Conservation (phyloP, 768 basidiomycete genomes). For the Agrocybe pediades region DNA sequence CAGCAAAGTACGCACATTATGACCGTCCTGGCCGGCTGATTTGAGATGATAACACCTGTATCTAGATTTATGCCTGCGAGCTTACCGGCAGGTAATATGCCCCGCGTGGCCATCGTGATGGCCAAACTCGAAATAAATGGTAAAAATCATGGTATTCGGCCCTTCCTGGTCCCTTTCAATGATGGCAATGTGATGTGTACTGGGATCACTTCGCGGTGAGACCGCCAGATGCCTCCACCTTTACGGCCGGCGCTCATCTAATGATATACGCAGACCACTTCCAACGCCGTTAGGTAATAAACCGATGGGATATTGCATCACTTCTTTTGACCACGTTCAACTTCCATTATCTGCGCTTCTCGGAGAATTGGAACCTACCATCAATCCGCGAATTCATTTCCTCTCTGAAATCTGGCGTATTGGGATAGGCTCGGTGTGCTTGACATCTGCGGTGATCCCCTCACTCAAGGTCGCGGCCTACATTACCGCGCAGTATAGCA, state of each 20-base stretch:
- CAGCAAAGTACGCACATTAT: constrained; percentile 12
- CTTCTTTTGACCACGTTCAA: constrained; percentile 8
- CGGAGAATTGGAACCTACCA: neutral
- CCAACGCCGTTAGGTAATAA: constrained; percentile 4
- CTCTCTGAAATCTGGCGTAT: constrained; percentile 12
- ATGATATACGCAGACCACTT: neutral
- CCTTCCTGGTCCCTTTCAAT: constrained; percentile 12
- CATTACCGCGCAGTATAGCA: constrained; percentile 8
- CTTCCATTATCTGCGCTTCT: constrained; percentile 3
- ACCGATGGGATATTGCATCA: constrained; percentile 5
- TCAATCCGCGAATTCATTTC: constrained; percentile 5
- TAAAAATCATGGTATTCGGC: constrained; percentile 2
- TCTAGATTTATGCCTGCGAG: constrained; percentile 11
- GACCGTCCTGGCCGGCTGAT: neutral
- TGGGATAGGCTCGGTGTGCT: constrained; percentile 6
- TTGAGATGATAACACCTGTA: neutral
- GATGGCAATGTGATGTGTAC: constrained; percentile 8
- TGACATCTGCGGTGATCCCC: constrained; percentile 4
- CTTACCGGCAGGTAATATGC: constrained; percentile 2
- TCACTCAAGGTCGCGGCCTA: constrained; percentile 7
- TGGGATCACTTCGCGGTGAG: constrained; percentile 7
- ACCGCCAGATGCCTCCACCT: neutral
- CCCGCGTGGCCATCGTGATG: constrained; percentile 9
- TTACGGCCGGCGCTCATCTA: neutral
- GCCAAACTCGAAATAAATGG: constrained; percentile 5